Evolutionary conservation across 306 rosid genomes (phyloP).

Genomic region (Luffa aegyptiaca): DNA sequence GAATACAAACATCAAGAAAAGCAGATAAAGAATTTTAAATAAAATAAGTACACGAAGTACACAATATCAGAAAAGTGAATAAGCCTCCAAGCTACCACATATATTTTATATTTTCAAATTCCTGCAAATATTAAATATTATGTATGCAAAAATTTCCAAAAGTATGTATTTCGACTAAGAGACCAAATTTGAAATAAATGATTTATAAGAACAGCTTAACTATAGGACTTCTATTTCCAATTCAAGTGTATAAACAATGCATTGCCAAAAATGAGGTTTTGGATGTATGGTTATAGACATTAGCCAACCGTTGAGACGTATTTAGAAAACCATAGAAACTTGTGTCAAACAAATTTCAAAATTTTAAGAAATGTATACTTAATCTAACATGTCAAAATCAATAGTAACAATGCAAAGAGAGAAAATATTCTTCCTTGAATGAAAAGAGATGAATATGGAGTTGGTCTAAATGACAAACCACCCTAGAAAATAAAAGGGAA

Average conservation of each 20-base stretch:
- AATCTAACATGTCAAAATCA: background rate
- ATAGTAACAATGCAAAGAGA: background rate
- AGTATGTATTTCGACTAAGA: background rate
- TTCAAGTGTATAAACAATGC: background rate
- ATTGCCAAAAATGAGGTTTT: background rate
- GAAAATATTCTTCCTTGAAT: too few species aligned
- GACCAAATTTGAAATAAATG: background rate
- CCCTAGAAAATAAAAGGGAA: too few species aligned
- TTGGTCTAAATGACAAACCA: too few species aligned
- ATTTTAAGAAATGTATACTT: background rate
- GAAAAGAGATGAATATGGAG: too few species aligned
- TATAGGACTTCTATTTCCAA: background rate
- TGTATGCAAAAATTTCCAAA: background rate
- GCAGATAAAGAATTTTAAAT: slow-evolving; percentile 13
- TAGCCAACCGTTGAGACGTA: background rate
- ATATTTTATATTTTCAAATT: background rate
- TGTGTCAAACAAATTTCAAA: background rate
- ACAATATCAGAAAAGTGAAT: slow-evolving; percentile 9
- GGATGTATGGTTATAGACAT: background rate
- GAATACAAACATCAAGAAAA: slow-evolving; percentile 23
- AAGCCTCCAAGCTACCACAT: background rate
- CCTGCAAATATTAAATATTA: background rate
- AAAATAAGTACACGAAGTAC: slow-evolving; percentile 10
- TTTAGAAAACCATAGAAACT: background rate
- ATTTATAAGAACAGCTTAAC: background rate